These are phyloP conservation scores for Fragilaria crotonensis DNA, from an alignment of 108 stramenopile species.

Conservation along the genomic window DNA sequence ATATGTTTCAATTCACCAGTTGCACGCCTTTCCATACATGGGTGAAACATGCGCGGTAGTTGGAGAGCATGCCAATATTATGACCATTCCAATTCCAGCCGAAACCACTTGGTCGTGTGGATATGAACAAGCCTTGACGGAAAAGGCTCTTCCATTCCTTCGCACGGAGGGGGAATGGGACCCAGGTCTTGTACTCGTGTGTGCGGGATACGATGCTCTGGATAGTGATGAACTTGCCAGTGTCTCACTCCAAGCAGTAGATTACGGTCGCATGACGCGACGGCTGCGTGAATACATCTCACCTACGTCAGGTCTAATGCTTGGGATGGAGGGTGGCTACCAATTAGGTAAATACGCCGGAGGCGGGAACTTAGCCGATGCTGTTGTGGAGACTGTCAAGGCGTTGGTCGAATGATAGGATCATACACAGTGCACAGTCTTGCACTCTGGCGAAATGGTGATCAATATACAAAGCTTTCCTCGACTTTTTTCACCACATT, in stretches of 20 bases:
- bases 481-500: too few relatives aligned
- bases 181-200: slow-evolving; percentile 38
- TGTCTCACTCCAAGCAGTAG: slow-evolving; percentile 16
- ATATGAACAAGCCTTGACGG: slow-evolving; percentile 19
- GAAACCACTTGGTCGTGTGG: slow-evolving; percentile 46
- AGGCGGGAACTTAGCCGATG: slow-evolving; percentile 35
- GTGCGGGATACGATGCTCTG: slow-evolving; percentile 50
- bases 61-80: slow-evolving; percentile 23
- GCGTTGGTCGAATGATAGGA: slow-evolving; percentile 14
- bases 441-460: too few relatives aligned
- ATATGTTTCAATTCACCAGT: slow-evolving; percentile 47
- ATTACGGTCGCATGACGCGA: slow-evolving; percentile 31
- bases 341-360: slow-evolving; percentile 28
- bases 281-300: slow-evolving; percentile 1
- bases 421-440: too few relatives aligned
- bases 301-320: slow-evolving; percentile 6
- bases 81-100: slow-evolving; percentile 34
- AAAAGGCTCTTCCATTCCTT: slow-evolving; percentile 26
- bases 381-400: slow-evolving; percentile 31
- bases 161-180: slow-evolving; percentile 17
- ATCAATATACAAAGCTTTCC: too few relatives aligned
- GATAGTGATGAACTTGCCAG: slow-evolving; percentile 44
- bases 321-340: slow-evolving; percentile 53
- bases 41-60: slow-evolving; percentile 8
- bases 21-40: slow-evolving; percentile 43